phyloP scores from a whole-genome alignment of 1,139 yeast species.

The Scheffersomyces insectosa region DNA sequence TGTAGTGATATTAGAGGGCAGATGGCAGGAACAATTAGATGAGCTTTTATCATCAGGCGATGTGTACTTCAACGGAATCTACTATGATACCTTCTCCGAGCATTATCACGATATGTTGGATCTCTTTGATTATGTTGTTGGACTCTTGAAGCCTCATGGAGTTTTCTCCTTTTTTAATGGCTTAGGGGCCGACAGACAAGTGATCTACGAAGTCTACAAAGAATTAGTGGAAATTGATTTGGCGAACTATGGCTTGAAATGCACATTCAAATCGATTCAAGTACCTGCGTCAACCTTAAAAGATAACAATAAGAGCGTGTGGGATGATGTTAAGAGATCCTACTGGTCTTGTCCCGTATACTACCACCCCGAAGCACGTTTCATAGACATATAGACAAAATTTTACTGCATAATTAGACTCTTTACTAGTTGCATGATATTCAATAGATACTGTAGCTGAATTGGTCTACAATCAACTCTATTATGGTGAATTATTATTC shows the following conservation, averaged over 20 bases:
- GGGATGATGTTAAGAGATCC: conserved; percentile 71
- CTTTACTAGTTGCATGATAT: too few species aligned
- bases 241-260: conserved; percentile 71
- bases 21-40: conserved; percentile 87
- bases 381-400: conserved; percentile 27
- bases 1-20: conserved; percentile 77
- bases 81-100: conserved; percentile 92
- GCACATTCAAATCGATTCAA: conserved; percentile 48
- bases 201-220: conserved; percentile 86
- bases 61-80: conserved; percentile 82
- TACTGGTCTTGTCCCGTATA: conserved; percentile 75
- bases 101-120: conserved; percentile 84
- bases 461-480: too few species aligned
- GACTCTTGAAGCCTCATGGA: conserved; percentile 77
- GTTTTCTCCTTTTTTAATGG: conserved; percentile 91
- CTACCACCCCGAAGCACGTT: conserved; percentile 63
- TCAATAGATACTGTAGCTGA: too few species aligned
- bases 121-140: conserved; percentile 78
- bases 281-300: conserved; percentile 39
- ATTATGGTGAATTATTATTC: too few species aligned
- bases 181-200: conserved; percentile 90
- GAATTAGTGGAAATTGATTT: conserved; percentile 80
- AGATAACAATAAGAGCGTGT: conserved; percentile 45
- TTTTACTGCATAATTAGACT: too few species aligned
- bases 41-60: conserved; percentile 60